These are phyloP conservation scores for Coemansia sp. DNA, from an alignment of 192 early-diverging fungal species.

Conservation along the genomic window DNA sequence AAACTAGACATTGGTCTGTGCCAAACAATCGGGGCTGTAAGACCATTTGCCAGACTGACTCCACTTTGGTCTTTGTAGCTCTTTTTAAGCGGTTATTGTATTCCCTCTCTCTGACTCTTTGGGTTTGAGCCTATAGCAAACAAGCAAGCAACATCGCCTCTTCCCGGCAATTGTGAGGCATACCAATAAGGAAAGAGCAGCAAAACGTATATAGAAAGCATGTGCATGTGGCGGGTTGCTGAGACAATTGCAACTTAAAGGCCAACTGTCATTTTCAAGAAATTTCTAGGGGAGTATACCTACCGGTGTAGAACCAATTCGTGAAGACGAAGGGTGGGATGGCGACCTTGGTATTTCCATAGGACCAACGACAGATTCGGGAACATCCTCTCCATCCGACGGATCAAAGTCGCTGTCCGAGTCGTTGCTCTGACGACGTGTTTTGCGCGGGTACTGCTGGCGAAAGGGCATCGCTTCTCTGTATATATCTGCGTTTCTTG, in stretches of 20 bases:
- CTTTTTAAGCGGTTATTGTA: conserved; percentile 2
- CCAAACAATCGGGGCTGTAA: not conserved
- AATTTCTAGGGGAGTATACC: conserved; percentile 1
- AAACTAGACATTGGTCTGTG: not conserved
- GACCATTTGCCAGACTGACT: not conserved
- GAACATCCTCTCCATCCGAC: conserved; percentile 52
- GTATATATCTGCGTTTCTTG: conserved; percentile 1
- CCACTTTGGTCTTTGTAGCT: not conserved
- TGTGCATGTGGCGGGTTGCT: not conserved
- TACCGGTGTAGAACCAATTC: conserved; percentile 54
- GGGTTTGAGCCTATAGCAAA: not conserved
- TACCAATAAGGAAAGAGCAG: not conserved
- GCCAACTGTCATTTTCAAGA: not conserved
- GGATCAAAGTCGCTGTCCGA: conserved; percentile 46
- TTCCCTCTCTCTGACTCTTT: not conserved
- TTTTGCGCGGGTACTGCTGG: conserved; percentile 31
- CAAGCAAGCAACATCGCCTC: not conserved
- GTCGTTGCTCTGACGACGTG: conserved; percentile 35
- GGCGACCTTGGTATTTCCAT: conserved; percentile 55
- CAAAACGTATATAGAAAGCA: not conserved
- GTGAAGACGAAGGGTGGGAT: conserved; percentile 39
- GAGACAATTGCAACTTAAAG: not conserved
- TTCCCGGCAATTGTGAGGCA: too few species aligned
- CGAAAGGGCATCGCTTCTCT: conserved; percentile 33
- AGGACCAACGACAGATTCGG: conserved; percentile 48